A percentile compares a stretch with the other conserved stretches of the same genome.
Conservation (phyloP, 2,329 filamentous ascomycete genomes). For the Fusarium albosuccineum region DNA sequence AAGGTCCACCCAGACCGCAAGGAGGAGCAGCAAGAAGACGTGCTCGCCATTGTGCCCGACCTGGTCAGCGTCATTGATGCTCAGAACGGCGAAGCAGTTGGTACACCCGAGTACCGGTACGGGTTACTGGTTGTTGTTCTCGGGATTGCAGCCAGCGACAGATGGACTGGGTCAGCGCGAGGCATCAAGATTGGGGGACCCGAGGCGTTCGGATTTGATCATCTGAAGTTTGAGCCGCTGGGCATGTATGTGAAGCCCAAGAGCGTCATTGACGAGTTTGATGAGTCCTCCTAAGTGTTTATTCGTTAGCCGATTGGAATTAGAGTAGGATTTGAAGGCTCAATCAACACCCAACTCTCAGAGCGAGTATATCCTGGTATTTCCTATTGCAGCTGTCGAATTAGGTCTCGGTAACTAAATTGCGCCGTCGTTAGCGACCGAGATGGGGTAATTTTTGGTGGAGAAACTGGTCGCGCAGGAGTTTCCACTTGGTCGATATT, state of each 20-base stretch:
- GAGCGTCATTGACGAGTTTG: slow-evolving; percentile 67
- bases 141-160: slow-evolving; percentile 59
- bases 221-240: slow-evolving; percentile 62
- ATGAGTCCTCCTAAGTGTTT: slow-evolving; percentile 16
- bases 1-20: slow-evolving; percentile 48
- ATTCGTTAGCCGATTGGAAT: too few species aligned
- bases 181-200: slow-evolving; percentile 65
- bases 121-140: slow-evolving; percentile 64
- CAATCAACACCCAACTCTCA: too few species aligned
- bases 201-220: slow-evolving; percentile 61
- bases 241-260: slow-evolving; percentile 62
- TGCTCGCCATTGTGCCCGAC: slow-evolving; percentile 69
- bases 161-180: slow-evolving; percentile 59
- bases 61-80: slow-evolving; percentile 68
- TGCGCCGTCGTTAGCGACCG: too few species aligned
- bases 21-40: slow-evolving; percentile 56
- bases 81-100: slow-evolving; percentile 68
- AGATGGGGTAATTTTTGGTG: too few species aligned
- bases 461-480: too few species aligned
- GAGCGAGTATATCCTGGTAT: too few species aligned
- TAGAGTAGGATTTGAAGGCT: not conserved
- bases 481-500: too few species aligned
- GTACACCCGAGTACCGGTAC: slow-evolving; percentile 69
- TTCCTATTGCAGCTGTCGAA: too few species aligned
- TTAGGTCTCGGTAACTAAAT: too few species aligned